Percentiles rank a stretch among this genome's conserved stretches.
These are phyloP conservation scores for Tylopilus vinaceipallidus DNA, from an alignment of 768 basidiomycete genomes.

Conservation along the genomic window DNA sequence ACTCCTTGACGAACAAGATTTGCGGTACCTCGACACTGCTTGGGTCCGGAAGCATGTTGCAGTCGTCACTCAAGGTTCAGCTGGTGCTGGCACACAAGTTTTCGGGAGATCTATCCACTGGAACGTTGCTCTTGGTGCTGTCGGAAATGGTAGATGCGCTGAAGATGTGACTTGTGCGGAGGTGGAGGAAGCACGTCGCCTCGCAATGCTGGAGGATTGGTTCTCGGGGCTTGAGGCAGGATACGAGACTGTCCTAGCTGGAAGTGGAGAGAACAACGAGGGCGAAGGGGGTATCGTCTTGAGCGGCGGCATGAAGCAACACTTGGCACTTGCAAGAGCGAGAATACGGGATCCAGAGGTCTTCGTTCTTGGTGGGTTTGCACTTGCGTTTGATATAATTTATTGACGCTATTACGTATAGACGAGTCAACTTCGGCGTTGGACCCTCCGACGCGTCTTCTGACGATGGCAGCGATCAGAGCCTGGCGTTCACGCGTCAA, in stretches of 20 bases:
- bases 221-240: conserved; percentile 79
- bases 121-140: conserved; percentile 79
- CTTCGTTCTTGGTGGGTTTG: conserved; percentile 79
- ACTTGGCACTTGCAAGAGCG: conserved; percentile 87
- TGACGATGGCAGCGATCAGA: conserved; percentile 75
- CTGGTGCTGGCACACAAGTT: conserved; percentile 42
- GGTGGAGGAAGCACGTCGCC: conserved; percentile 80
- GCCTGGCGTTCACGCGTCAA: conserved; percentile 58
- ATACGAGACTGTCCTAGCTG: conserved; percentile 72
- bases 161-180: conserved; percentile 60
- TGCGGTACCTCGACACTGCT: conserved; percentile 66
- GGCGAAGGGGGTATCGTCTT: conserved; percentile 61
- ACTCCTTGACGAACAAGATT: conserved; percentile 77
- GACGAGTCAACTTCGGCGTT: conserved; percentile 83
- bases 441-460: conserved; percentile 81
- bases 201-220: conserved; percentile 86
- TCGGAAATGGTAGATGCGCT: conserved; percentile 43
- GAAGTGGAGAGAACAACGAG: conserved; percentile 41
- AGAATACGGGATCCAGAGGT: conserved; percentile 82
- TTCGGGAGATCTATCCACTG: conserved; percentile 81
- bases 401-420: conserved; percentile 25
- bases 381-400: not conserved
- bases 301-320: conserved; percentile 91
- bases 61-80: conserved; percentile 74
- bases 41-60: conserved; percentile 74